Conservation (phyloP, 2,329 filamentous ascomycete species). For the Beauveria medogensis region DNA sequence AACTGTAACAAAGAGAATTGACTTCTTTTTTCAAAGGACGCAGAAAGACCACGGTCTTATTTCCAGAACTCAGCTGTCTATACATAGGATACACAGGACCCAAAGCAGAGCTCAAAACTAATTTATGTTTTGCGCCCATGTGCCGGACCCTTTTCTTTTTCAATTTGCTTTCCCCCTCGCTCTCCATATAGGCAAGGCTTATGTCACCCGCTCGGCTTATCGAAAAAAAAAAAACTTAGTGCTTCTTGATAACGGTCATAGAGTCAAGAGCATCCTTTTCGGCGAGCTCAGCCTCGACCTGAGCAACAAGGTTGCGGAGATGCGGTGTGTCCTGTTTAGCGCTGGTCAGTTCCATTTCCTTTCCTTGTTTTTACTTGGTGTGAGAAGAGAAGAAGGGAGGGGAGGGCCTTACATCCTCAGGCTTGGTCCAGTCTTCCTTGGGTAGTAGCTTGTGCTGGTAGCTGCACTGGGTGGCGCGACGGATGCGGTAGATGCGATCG, state of each 20-base stretch:
- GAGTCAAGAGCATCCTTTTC: slow-evolving; percentile 47
- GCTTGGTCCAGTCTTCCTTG: slow-evolving; percentile 53
- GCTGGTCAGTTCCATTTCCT: neutral
- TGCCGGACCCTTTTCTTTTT: neutral
- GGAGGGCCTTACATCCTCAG: slow-evolving; percentile 35
- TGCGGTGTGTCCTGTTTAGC: slow-evolving; percentile 41
- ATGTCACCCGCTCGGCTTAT: neutral
- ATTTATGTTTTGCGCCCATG: neutral
- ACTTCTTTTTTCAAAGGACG: neutral
- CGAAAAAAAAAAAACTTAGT: slow-evolving; percentile 23
- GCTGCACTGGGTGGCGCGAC: slow-evolving; percentile 79
- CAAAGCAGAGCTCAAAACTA: neutral
- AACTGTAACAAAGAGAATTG: neutral
- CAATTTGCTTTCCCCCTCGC: neutral
- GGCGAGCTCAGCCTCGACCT: slow-evolving; percentile 40
- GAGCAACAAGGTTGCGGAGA: slow-evolving; percentile 43
- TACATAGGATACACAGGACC: slow-evolving; percentile 27
- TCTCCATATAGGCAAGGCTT: neutral
- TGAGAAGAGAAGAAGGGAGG: neutral
- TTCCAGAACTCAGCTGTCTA: slow-evolving; percentile 20
- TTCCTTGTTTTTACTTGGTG: too few relatives aligned
- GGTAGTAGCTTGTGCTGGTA: slow-evolving; percentile 57
- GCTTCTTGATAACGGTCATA: slow-evolving; percentile 41
- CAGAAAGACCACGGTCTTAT: neutral
- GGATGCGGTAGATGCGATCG: slow-evolving; percentile 95